Evolutionary conservation across 495 filamentous ascomycete genomes (phyloP).

Genomic region (Hyaloscypha variabilis): DNA sequence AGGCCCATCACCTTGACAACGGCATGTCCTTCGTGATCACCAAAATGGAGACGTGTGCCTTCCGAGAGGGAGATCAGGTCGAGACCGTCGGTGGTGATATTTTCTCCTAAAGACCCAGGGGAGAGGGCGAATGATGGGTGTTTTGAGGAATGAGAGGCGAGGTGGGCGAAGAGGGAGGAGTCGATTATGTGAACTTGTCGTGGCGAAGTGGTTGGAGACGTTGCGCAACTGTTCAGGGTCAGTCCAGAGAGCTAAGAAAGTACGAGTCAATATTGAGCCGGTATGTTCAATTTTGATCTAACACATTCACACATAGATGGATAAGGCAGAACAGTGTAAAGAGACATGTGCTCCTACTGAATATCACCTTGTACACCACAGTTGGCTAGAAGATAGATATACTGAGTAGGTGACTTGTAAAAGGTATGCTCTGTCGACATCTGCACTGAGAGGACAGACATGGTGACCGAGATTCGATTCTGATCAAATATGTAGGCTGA

Average conservation of each 20-base stretch:
- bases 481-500: no score
- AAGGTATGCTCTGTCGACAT: conserved; percentile 14
- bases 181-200: conserved; percentile 21
- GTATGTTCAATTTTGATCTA: not conserved
- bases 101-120: conserved; percentile 23
- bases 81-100: conserved; percentile 23
- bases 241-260: not conserved
- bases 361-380: conserved; percentile 16
- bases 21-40: conserved; percentile 21
- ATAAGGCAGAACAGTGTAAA: not conserved
- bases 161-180: conserved; percentile 13
- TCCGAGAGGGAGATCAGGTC: conserved; percentile 19
- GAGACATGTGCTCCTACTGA: conserved; percentile 5
- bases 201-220: not conserved
- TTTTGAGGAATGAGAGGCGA: conserved; percentile 2
- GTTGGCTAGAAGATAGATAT: conserved; percentile 20
- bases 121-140: conserved; percentile 12
- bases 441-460: conserved; percentile 25
- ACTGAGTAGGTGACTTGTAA: conserved; percentile 12
- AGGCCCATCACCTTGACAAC: conserved; percentile 23
- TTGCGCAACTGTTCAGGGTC: conserved; percentile 5
- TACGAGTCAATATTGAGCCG: not conserved
- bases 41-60: conserved; percentile 24
- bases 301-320: not conserved
- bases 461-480: not conserved